Evolutionary conservation across 208 protist species (phyloP).

Genomic region (Histomonas meleagridis): DNA sequence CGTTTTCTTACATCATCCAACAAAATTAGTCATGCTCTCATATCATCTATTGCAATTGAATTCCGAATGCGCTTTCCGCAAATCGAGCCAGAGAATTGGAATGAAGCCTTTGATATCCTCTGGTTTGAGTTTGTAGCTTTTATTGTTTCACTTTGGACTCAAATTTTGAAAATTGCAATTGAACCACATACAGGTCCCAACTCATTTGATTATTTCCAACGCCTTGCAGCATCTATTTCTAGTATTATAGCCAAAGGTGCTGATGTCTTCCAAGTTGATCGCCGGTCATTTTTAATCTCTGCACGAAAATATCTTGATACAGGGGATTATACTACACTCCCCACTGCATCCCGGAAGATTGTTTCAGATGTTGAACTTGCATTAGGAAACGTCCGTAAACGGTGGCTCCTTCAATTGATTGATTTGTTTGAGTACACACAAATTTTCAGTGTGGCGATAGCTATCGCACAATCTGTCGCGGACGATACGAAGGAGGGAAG

Average conservation of each 20-base stretch:
- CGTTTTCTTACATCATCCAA: not conserved
- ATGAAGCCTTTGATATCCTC: constrained; percentile 27
- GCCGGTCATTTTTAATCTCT: not conserved
- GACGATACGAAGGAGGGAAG: not conserved
- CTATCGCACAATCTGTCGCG: not conserved
- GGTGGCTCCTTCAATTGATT: constrained; percentile 8
- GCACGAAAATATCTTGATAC: not conserved
- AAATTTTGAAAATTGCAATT: not conserved
- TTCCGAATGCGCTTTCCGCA: constrained; percentile 29
- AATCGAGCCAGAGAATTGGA: constrained; percentile 18
- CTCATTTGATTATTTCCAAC: constrained; percentile 10
- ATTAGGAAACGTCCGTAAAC: not conserved
- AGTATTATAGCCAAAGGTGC: not conserved
- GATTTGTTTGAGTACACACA: constrained; percentile 24
- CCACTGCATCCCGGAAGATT: not conserved
- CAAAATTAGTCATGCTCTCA: not conserved
- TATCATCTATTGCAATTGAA: not conserved
- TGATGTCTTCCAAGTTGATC: constrained; percentile 14
- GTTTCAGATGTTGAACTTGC: not conserved
- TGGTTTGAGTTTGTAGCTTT: constrained; percentile 34
- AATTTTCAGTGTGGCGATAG: not conserved
- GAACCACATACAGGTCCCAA: constrained; percentile 28
- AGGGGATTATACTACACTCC: not conserved
- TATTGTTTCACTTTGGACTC: not conserved
- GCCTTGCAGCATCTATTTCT: constrained; percentile 14